A percentile compares a stretch with the other conserved stretches of the same genome.
Evolutionary conservation across 2,329 filamentous ascomycete genomes (phyloP).

Genomic region (Sarocladiaceae sp.): DNA sequence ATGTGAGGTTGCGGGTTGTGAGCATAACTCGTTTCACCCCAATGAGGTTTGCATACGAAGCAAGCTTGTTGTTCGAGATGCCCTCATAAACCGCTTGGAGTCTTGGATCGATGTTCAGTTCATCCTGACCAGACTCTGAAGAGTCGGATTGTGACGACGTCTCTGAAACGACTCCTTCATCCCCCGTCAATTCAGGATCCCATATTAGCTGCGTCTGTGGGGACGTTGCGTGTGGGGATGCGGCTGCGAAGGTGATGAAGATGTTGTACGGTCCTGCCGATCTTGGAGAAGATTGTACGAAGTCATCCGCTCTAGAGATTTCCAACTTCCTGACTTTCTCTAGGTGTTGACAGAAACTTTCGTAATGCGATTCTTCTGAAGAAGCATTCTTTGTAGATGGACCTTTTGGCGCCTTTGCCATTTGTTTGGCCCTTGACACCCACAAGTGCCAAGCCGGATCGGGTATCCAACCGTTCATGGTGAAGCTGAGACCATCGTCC

Average conservation of each 20-base stretch:
- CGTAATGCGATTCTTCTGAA: background rate
- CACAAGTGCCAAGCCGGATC: constrained; percentile 15
- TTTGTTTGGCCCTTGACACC: background rate
- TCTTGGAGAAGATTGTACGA: constrained; percentile 17
- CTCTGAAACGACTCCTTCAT: background rate
- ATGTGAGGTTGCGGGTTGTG: constrained; percentile 7
- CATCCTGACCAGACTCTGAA: constrained; percentile 5
- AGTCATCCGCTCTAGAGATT: constrained; percentile 15
- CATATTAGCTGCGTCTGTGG: background rate
- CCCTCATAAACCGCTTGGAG: background rate
- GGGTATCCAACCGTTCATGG: constrained; percentile 41
- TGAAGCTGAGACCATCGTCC: constrained; percentile 32
- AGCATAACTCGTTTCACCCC: constrained; percentile 11
- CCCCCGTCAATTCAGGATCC: background rate
- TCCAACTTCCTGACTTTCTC: background rate
- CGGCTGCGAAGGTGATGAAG: constrained; percentile 21
- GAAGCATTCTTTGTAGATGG: background rate
- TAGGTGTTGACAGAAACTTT: background rate
- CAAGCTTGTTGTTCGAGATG: background rate
- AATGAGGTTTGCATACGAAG: constrained; percentile 7
- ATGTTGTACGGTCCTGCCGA: constrained; percentile 28
- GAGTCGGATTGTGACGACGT: background rate
- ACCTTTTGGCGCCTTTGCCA: background rate
- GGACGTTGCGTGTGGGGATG: background rate
- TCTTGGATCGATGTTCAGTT: constrained; percentile 14